A percentile compares a stretch with the other conserved stretches of the same genome.
Evolutionary conservation across 2,329 filamentous ascomycete genomes (phyloP).

Genomic region (Aureobasidium vineae): DNA sequence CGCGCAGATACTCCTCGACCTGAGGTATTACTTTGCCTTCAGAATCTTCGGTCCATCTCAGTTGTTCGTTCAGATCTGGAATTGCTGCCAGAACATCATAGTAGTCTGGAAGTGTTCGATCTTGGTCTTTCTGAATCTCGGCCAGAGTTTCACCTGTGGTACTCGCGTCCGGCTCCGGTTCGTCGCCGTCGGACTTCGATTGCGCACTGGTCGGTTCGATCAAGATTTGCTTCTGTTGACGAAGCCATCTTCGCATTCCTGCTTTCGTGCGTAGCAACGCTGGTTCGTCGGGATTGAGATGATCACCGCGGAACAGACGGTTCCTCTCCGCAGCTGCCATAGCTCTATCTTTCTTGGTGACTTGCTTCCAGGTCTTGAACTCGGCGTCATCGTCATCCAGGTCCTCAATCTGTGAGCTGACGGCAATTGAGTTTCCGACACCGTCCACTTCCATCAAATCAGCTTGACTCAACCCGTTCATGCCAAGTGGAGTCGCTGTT

Average conservation of each 20-base stretch:
- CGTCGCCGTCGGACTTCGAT: conserved; percentile 46
- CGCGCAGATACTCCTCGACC: conserved; percentile 75
- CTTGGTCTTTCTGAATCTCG: conserved; percentile 86
- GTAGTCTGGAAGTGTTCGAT: conserved; percentile 86
- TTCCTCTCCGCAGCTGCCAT: conserved; percentile 80
- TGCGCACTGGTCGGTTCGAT: conserved; percentile 52
- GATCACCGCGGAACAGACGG: conserved; percentile 79
- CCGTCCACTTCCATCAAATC: conserved; percentile 88
- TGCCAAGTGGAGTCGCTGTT: conserved; percentile 70
- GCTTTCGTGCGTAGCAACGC: conserved; percentile 81
- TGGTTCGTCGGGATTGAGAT: conserved; percentile 81
- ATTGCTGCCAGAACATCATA: conserved; percentile 85
- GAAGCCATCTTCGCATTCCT: conserved; percentile 85
- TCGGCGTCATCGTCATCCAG: conserved; percentile 82
- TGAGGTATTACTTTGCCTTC: conserved; percentile 88
- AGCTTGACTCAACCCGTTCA: conserved; percentile 72
- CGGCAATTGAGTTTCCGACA: conserved; percentile 61
- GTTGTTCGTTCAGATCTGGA: conserved; percentile 73
- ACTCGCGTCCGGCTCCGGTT: conserved; percentile 48
- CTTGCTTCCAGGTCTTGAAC: conserved; percentile 98
- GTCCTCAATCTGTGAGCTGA: conserved; percentile 68
- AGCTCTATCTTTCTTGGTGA: conserved; percentile 94
- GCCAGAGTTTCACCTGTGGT: conserved; percentile 73
- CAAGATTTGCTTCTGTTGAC: conserved; percentile 62
- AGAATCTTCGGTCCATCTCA: conserved; percentile 85